Conservation (phyloP, 2,329 filamentous ascomycete genomes). For the Aspergillus quadricinctus region DNA sequence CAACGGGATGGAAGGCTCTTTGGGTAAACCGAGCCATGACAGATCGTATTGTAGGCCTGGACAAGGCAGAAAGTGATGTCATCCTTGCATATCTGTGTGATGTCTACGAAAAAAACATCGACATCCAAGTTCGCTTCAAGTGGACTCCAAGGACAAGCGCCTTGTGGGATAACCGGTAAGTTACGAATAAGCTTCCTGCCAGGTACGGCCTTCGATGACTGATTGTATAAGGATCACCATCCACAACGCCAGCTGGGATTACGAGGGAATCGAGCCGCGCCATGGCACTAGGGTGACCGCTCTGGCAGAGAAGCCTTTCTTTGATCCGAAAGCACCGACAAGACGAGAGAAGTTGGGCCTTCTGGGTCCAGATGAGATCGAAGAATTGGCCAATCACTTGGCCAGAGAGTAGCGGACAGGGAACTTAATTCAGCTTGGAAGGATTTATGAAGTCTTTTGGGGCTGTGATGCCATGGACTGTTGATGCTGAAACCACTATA, state of each 20-base stretch:
- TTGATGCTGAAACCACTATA: background rate
- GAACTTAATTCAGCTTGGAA: no score
- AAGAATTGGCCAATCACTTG: constrained; percentile 14
- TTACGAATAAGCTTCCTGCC: background rate
- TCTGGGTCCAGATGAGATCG: constrained; percentile 52
- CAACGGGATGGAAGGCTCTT: constrained; percentile 69
- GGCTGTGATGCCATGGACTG: background rate
- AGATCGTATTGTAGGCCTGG: constrained; percentile 62
- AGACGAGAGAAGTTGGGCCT: constrained; percentile 63
- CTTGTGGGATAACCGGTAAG: constrained; percentile 65
- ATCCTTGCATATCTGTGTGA: constrained; percentile 64
- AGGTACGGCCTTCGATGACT: background rate
- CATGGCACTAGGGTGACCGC: constrained; percentile 70
- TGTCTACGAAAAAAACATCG: constrained; percentile 65
- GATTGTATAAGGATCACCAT: constrained; percentile 57
- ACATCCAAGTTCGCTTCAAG: constrained; percentile 68
- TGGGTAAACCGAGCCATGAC: constrained; percentile 71
- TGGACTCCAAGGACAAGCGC: constrained; percentile 66
- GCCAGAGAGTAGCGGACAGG: no score
- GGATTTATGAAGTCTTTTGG: no score
- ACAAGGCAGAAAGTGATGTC: constrained; percentile 64
- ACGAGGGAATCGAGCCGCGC: constrained; percentile 61
- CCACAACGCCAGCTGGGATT: constrained; percentile 71
- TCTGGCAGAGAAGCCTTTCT: constrained; percentile 67
- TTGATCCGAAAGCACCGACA: constrained; percentile 60